Evolutionary conservation across 1,139 yeast species (phyloP).

Genomic region (Suhomyces atakaporum): DNA sequence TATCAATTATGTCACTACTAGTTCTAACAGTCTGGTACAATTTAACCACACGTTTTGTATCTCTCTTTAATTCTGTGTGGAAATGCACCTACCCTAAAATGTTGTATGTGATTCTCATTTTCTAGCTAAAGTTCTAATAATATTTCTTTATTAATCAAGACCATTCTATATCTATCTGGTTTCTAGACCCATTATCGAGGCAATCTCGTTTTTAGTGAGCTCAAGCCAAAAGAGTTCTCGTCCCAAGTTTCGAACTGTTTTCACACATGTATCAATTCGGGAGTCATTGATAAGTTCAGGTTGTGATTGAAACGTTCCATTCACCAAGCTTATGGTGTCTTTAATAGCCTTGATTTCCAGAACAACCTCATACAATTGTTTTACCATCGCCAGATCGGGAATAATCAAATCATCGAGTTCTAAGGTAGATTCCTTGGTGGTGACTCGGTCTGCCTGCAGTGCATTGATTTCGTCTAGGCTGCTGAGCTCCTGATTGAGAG

Average conservation of each 20-base stretch:
- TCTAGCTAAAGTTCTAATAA: background rate
- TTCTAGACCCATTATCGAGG: conserved; percentile 25
- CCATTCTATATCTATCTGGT: background rate
- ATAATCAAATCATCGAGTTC: conserved; percentile 39
- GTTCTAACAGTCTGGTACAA: no score
- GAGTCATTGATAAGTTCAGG: conserved; percentile 38
- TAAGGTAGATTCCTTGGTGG: conserved; percentile 19
- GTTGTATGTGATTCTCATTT: no score
- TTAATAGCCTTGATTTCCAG: conserved; percentile 69
- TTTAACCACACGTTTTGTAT: no score
- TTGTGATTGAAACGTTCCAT: conserved; percentile 47
- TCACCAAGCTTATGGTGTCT: conserved; percentile 62
- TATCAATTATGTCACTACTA: no score
- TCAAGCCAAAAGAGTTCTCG: conserved; percentile 71
- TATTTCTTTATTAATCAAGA: background rate
- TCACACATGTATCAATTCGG: conserved; percentile 54
- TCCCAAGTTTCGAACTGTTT: conserved; percentile 63
- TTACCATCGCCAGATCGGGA: conserved; percentile 45
- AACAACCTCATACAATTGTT: conserved; percentile 60
- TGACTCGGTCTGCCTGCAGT: conserved; percentile 22
- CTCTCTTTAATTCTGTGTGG: no score
- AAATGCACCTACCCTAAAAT: no score
- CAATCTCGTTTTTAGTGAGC: conserved; percentile 37
- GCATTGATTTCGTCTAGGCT: conserved; percentile 28
- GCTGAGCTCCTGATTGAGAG: conserved; percentile 28